A percentile compares a stretch with the other conserved stretches of the same genome.
phyloP scores from a whole-genome alignment of 177 flowering plant genomes.

The Telopea speciosissima region DNA sequence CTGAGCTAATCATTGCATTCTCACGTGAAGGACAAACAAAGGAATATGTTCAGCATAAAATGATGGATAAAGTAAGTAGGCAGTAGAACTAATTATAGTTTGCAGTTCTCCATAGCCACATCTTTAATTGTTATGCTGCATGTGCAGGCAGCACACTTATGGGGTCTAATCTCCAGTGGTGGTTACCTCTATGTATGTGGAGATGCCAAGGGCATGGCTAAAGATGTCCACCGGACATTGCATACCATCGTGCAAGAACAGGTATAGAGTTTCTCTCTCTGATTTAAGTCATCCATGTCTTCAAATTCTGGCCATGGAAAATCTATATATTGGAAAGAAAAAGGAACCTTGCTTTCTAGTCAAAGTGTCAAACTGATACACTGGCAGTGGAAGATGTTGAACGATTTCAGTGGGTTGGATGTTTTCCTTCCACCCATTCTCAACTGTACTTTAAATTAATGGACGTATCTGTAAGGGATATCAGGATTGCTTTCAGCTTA shows the following conservation, averaged over 20 bases:
- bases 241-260: slow-evolving; percentile 59
- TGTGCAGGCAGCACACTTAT: slow-evolving; percentile 43
- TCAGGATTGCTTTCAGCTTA: too few species aligned
- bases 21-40: slow-evolving; percentile 63
- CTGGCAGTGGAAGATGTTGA: too few species aligned
- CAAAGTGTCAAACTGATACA: too few species aligned
- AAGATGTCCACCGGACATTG: slow-evolving; percentile 48
- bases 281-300: too few species aligned
- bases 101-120: not conserved
- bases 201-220: slow-evolving; percentile 2
- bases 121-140: not conserved
- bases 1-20: slow-evolving; percentile 64
- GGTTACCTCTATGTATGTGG: slow-evolving; percentile 49
- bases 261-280: slow-evolving; percentile 19
- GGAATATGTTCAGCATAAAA: slow-evolving; percentile 72
- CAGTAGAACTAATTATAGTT: not conserved
- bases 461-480: too few species aligned
- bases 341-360: too few species aligned
- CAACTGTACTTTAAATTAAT: too few species aligned
- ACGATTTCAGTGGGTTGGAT: too few species aligned
- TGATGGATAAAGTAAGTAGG: slow-evolving; percentile 46
- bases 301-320: too few species aligned
- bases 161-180: slow-evolving; percentile 44
- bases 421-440: too few species aligned
- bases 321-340: too few species aligned